Conservation (phyloP, 2,329 filamentous ascomycete species). For the Didymella lethalis region DNA sequence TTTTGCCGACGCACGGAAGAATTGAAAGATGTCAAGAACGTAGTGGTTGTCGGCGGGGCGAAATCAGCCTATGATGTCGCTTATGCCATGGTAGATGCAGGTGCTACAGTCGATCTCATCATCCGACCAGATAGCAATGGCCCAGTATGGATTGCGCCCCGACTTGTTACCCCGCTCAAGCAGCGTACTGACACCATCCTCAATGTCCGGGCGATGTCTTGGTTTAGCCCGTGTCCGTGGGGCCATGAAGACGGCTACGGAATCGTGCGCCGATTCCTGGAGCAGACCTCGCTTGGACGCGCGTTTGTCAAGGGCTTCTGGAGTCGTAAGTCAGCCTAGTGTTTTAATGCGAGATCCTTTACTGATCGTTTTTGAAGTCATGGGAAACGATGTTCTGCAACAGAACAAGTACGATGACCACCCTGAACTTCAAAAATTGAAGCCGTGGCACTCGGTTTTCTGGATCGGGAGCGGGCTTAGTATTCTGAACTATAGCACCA, state of each 20-base stretch:
- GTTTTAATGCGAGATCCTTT: background rate
- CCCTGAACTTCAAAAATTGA: slow-evolving; percentile 52
- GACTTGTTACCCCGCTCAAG: slow-evolving; percentile 72
- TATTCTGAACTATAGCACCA: slow-evolving; percentile 67
- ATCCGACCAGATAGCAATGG: slow-evolving; percentile 65
- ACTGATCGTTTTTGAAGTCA: slow-evolving; percentile 38
- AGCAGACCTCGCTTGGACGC: slow-evolving; percentile 3
- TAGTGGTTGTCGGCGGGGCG: slow-evolving; percentile 65
- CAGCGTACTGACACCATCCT: slow-evolving; percentile 64
- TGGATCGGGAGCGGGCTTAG: slow-evolving; percentile 66
- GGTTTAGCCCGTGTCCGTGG: slow-evolving; percentile 15
- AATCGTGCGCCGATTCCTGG: slow-evolving; percentile 9
- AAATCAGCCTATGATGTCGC: slow-evolving; percentile 72
- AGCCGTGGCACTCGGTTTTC: slow-evolving; percentile 53
- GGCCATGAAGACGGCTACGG: slow-evolving; percentile 38
- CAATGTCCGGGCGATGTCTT: slow-evolving; percentile 13
- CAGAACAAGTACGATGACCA: slow-evolving; percentile 57
- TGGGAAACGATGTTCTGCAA: slow-evolving; percentile 62
- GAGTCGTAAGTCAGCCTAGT: slow-evolving; percentile 7
- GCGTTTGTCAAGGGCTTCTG: slow-evolving; percentile 13
- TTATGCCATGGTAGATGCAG: slow-evolving; percentile 63
- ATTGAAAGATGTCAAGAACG: slow-evolving; percentile 45
- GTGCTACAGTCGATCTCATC: slow-evolving; percentile 67
- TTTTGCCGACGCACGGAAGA: slow-evolving; percentile 55
- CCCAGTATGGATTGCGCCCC: slow-evolving; percentile 66